Evolutionary conservation across 257 asterid species (phyloP), one percentile per base, ranked within the genome.

Genomic region (Cynanchum wilfordii): DNA sequence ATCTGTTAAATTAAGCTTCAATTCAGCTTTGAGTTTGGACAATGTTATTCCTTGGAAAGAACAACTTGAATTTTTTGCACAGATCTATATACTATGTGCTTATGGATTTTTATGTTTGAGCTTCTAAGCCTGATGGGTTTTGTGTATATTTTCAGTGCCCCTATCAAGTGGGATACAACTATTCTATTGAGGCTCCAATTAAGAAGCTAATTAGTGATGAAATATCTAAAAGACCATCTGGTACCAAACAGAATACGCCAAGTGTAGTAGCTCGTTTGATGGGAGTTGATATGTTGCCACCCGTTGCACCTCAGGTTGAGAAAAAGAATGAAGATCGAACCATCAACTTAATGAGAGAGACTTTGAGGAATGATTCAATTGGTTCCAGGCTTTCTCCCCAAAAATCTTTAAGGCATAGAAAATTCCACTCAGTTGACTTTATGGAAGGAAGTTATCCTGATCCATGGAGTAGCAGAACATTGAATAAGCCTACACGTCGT

Each of bases 181-280:
- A 78, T 80, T 81, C 82, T 36, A 42, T 68, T 20, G 92, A 83
- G 87, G 90, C 90, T 79, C 92, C 96, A 78, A 89, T 86, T n/a
- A 92, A 85, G 86, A 90, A 84, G 85, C 81, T 91, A 73, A 86
- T 92, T 73, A 73, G 83, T 52, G 87, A 89, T 80, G 99, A 95
- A 75, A 82, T 85, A 80, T 83, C 86, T 36, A 77, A 72, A 73
- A 86, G 82, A 79, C 83, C 86, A 72, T 77, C 77, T 33, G 2
- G 68, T 75, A 60, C 75, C 76, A 87, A 80, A 76, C 86, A 82
- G 38, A 94, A 79, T 72, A 78, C 86, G 70, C 97, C 96, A 36
- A 87, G 99, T 76, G 90, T 90, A 42, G 93, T 95, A 79, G 99
- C 98, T 71, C 99, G 99, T 76, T 88, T 95, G 38, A 95, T 95